Conservation (phyloP, 2,329 filamentous ascomycete genomes). For the Colletotrichum brevisporum region DNA sequence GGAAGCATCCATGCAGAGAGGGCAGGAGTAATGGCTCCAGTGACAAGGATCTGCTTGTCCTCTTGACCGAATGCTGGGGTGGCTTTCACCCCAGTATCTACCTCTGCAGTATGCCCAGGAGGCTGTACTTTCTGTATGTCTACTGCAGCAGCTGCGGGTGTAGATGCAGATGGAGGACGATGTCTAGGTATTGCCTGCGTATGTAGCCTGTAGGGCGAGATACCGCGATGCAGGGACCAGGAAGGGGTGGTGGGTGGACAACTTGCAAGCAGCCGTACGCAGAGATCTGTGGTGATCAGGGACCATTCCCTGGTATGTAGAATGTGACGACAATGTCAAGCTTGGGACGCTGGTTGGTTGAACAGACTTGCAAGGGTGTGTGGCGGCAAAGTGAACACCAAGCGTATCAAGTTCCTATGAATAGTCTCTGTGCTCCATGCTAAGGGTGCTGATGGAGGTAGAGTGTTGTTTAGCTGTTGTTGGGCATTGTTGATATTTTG, state of each 20-base stretch:
- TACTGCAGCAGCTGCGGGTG: slow-evolving; percentile 17
- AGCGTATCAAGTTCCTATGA: slow-evolving; percentile 29
- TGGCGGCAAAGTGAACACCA: slow-evolving; percentile 16
- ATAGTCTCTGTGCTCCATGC: slow-evolving; percentile 27
- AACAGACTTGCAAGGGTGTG: slow-evolving; percentile 24
- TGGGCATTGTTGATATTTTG: not conserved
- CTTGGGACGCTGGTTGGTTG: not conserved
- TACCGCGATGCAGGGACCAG: slow-evolving; percentile 29
- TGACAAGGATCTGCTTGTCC: slow-evolving; percentile 6
- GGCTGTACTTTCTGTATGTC: slow-evolving; percentile 8
- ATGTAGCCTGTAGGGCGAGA: slow-evolving; percentile 13
- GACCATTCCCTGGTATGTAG: slow-evolving; percentile 26
- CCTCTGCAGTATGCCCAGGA: not conserved
- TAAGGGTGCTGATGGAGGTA: not conserved
- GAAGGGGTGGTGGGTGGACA: slow-evolving; percentile 20
- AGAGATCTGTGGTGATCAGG: slow-evolving; percentile 32
- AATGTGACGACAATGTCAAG: slow-evolving; percentile 29
- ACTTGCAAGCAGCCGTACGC: slow-evolving; percentile 38
- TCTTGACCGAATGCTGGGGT: not conserved
- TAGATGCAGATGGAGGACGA: slow-evolving; percentile 11
- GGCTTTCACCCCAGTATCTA: not conserved
- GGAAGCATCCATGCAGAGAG: not conserved
- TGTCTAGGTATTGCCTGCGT: not conserved
- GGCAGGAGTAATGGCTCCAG: not conserved
- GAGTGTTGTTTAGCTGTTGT: not conserved